Percentiles rank a stretch among this genome's conserved stretches.
phyloP scores from a whole-genome alignment of 192 early-diverging fungal species.

The Linnemannia elongata region DNA sequence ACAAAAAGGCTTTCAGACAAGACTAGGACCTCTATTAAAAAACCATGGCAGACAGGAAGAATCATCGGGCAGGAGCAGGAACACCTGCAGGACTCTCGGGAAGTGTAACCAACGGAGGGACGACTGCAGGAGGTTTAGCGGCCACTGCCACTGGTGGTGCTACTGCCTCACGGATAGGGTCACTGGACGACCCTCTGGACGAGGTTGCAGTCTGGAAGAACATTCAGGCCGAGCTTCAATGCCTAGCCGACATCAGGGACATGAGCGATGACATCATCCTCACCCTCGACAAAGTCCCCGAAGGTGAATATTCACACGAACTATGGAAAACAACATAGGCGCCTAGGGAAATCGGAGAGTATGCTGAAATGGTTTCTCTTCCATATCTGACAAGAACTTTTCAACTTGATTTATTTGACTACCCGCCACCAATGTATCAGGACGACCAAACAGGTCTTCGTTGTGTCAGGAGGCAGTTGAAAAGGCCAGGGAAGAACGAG shows the following conservation, averaged over 20 bases:
- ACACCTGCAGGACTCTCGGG: not conserved
- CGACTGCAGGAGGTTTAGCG: not conserved
- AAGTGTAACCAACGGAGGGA: not conserved
- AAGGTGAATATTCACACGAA: conserved; percentile 4
- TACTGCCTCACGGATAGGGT: not conserved
- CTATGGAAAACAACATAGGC: not conserved
- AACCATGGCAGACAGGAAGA: conserved; percentile 37
- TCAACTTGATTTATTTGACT: not conserved
- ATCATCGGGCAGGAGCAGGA: conserved; percentile 17
- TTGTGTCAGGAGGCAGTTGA: conserved; percentile 44
- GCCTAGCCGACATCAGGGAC: conserved; percentile 29
- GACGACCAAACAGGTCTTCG: conserved; percentile 25
- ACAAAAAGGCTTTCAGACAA: not conserved
- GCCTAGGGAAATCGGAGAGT: not conserved
- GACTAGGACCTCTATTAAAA: not conserved
- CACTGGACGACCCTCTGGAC: conserved; percentile 30
- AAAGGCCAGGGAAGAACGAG: conserved; percentile 32
- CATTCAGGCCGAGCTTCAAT: conserved; percentile 26
- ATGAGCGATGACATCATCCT: conserved; percentile 17
- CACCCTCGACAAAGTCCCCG: conserved; percentile 22
- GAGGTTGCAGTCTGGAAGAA: conserved; percentile 34
- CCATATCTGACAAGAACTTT: not conserved
- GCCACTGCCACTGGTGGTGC: not conserved
- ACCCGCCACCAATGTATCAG: conserved; percentile 13
- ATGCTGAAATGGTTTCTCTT: not conserved